Evolutionary conservation across 1,139 yeast species (phyloP), one percentile per base, ranked within the genome.

Genomic region (Taphrina pruni): DNA sequence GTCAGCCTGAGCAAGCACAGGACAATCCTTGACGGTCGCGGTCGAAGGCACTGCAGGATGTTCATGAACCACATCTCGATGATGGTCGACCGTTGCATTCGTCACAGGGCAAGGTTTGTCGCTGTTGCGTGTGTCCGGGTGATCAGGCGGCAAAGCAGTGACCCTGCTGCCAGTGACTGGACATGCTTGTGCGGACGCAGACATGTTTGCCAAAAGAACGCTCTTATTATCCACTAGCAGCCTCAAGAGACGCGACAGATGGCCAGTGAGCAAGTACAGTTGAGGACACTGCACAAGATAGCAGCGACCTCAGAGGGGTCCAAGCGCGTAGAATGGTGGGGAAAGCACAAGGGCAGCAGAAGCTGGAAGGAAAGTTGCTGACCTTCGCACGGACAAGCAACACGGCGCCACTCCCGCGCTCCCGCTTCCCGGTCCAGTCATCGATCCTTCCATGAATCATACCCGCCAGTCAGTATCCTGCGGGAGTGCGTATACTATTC

Each of bases 21-120:
- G 67, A 46, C 67, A 64, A 39, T 64, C 67, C 61, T 64, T 64
- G 54, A 45, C 67, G 1, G 67, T 54, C 20, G 67, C 67, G 32
- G 17, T 32, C 1, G 50, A 45, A 17, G 60, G 36, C 20, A 64
- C 67, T 5, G 26, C 21, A 12, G 67, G 67, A 32, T 64, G 67
- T 43, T 43, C 43, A n/a, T 32, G 56, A 2, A 64, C 61, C 54
- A 64, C 67, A 14, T 55, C 67, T 38, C 46, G 35, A 55, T 64
- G 67, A 46, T 64, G 67, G 14, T 45, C 36, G 20, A 55, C 17
- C 17, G 60, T 64, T n/a, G 67, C 67, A 39, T 64, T 64, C 21
- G 67, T 64, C 21, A 64, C 61, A 14, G 67, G 67, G 17, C 67
- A 64, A 14, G 62, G 62, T 21, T 43, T 46, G 48, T 54, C 61